Conservation (phyloP, 371 early-diverging fungal species). For the Encephalitozoon romaleae region DNA sequence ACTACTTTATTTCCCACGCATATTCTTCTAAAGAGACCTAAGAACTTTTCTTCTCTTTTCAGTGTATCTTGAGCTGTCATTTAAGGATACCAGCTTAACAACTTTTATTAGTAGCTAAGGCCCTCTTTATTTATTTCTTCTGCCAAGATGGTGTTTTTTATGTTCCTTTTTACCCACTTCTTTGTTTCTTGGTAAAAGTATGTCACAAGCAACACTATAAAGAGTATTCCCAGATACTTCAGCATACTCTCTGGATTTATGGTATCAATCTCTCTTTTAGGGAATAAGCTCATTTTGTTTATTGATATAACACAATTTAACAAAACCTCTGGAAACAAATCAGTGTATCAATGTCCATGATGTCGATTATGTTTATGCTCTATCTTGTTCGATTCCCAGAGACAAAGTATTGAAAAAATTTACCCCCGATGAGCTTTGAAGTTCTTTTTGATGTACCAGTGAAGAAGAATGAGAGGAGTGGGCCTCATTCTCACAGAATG, state of each 20-base stretch:
- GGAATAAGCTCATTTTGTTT: slow-evolving; percentile 1
- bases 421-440: neutral
- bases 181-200: neutral
- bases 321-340: neutral
- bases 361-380: too few relatives aligned
- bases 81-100: neutral
- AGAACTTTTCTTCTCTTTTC: neutral
- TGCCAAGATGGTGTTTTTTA: neutral
- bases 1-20: neutral
- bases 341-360: neutral
- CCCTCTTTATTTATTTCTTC: neutral
- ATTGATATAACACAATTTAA: neutral
- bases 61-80: neutral
- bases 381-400: neutral
- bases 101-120: neutral
- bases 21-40: neutral
- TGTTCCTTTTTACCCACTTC: neutral
- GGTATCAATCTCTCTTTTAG: neutral
- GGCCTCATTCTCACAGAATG: slow-evolving; percentile 27
- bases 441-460: slow-evolving; percentile 17
- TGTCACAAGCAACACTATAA: neutral
- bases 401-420: neutral
- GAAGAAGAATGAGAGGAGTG: slow-evolving; percentile 5
- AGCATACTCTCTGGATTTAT: neutral
- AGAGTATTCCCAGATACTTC: neutral